Conservation (phyloP, 2,329 filamentous ascomycete species). For the Sclerotinia subarctica region DNA sequence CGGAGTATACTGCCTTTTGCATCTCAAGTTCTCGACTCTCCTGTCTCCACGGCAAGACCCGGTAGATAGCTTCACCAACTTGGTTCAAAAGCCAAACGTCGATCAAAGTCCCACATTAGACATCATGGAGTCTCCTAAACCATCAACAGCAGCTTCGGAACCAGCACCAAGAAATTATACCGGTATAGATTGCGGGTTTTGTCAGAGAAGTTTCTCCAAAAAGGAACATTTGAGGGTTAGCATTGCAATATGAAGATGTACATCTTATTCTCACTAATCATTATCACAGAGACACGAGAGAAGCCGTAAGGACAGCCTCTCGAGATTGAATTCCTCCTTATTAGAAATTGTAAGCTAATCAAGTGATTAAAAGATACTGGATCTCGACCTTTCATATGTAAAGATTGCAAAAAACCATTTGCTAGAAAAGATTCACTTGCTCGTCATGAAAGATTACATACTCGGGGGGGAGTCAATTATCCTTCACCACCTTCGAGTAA, state of each 20-base stretch:
- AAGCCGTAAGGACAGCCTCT: conserved; percentile 14
- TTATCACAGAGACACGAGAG: conserved; percentile 10
- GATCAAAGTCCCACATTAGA: not conserved
- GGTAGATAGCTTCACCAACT: not conserved
- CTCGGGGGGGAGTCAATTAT: conserved; percentile 31
- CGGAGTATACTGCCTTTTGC: not conserved
- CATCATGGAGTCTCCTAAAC: not conserved
- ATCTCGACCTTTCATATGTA: conserved; percentile 41
- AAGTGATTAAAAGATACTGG: conserved; percentile 25
- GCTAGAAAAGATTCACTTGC: conserved; percentile 45
- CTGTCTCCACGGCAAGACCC: not conserved
- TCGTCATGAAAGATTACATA: conserved; percentile 45
- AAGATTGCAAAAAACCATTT: conserved; percentile 43
- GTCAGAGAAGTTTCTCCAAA: conserved; percentile 44
- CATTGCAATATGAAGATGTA: not conserved
- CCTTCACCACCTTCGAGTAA: conserved; percentile 25
- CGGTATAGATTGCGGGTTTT: conserved; percentile 41
- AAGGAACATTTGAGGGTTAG: conserved; percentile 43
- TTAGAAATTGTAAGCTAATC: conserved; percentile 28
- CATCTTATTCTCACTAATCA: conserved; percentile 13
- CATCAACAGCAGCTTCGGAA: not conserved
- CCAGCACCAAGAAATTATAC: not conserved
- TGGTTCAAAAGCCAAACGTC: not conserved
- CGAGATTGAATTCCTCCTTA: not conserved
- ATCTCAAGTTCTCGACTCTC: too few species aligned